phyloP scores from a whole-genome alignment of 148 eudicot species.

The Spergularia bocconei region DNA sequence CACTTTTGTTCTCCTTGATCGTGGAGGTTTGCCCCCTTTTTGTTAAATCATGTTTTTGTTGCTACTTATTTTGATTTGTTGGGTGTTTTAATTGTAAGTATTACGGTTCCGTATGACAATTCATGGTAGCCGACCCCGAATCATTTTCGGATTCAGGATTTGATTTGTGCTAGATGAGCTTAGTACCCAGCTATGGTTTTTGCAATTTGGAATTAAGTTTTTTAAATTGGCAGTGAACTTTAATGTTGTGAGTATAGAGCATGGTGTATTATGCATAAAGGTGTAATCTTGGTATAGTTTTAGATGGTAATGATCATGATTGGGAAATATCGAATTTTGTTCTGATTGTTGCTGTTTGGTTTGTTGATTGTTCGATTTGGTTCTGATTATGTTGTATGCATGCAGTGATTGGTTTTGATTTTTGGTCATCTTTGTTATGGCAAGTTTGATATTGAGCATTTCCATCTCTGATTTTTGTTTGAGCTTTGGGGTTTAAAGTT shows the following conservation, averaged over 20 bases:
- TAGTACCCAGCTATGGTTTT: too few species aligned
- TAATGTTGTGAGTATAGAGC: neutral
- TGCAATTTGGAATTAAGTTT: too few species aligned
- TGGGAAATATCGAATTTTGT: neutral
- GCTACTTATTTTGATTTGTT: neutral
- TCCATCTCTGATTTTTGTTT: too few species aligned
- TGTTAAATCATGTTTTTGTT: too few species aligned
- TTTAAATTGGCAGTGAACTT: neutral
- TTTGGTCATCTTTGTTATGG: neutral
- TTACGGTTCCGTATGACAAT: too few species aligned
- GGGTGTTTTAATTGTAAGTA: neutral
- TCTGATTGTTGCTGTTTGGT: neutral
- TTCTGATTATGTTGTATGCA: constrained; percentile 7
- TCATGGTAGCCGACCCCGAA: too few species aligned
- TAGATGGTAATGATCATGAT: neutral
- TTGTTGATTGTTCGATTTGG: neutral
- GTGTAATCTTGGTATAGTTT: neutral
- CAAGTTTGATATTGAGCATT: neutral
- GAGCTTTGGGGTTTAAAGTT: neutral
- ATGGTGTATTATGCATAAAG: neutral
- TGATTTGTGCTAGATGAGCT: too few species aligned
- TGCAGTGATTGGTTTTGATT: neutral
- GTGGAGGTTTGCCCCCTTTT: constrained; percentile 54
- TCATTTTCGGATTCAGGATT: neutral
- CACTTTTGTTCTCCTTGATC: constrained; percentile 73